A percentile compares a stretch with the other conserved stretches of the same genome.
Evolutionary conservation across 2,329 filamentous ascomycete genomes (phyloP).

Genomic region (Paraconiothyrium sp.): DNA sequence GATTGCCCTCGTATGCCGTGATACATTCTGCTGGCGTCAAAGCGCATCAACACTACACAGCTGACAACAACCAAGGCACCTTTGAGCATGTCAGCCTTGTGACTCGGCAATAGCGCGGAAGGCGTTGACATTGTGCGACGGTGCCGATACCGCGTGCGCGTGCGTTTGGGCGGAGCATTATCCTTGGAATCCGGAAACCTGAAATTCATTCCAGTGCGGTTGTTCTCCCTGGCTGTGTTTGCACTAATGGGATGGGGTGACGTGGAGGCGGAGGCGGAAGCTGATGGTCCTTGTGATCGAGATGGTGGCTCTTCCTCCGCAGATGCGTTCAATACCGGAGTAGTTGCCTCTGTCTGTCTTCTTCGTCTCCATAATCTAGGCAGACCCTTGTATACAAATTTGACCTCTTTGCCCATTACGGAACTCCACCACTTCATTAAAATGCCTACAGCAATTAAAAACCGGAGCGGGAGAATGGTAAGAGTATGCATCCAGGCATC

Average conservation of each 20-base stretch:
- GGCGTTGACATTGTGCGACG: slow-evolving; percentile 84
- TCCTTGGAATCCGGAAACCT: slow-evolving; percentile 43
- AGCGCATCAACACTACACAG: slow-evolving; percentile 83
- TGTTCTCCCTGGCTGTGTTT: slow-evolving; percentile 36
- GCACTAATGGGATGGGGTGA: slow-evolving; percentile 26
- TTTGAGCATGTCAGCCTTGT: slow-evolving; percentile 95
- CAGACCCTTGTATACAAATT: slow-evolving; percentile 79
- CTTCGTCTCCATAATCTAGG: slow-evolving; percentile 78
- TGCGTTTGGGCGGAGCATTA: slow-evolving; percentile 34
- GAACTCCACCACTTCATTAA: slow-evolving; percentile 81
- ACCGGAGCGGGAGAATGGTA: slow-evolving; percentile 90
- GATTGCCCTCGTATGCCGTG: slow-evolving; percentile 96
- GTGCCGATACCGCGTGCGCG: slow-evolving; percentile 61
- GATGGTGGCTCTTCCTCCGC: slow-evolving; percentile 39
- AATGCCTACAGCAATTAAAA: slow-evolving; percentile 80
- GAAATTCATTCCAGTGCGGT: slow-evolving; percentile 32
- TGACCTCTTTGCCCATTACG: slow-evolving; percentile 77
- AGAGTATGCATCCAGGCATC: slow-evolving; percentile 98
- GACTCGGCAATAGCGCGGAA: slow-evolving; percentile 82
- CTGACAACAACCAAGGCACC: slow-evolving; percentile 88
- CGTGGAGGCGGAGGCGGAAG: slow-evolving; percentile 19
- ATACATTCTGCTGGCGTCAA: slow-evolving; percentile 98
- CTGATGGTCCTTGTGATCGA: slow-evolving; percentile 38
- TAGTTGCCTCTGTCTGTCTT: slow-evolving; percentile 52
- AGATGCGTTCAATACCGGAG: slow-evolving; percentile 34